These are phyloP conservation scores for Phlyctochytrium planicorne DNA, from an alignment of 192 early-diverging fungal genomes.

Conservation along the genomic window DNA sequence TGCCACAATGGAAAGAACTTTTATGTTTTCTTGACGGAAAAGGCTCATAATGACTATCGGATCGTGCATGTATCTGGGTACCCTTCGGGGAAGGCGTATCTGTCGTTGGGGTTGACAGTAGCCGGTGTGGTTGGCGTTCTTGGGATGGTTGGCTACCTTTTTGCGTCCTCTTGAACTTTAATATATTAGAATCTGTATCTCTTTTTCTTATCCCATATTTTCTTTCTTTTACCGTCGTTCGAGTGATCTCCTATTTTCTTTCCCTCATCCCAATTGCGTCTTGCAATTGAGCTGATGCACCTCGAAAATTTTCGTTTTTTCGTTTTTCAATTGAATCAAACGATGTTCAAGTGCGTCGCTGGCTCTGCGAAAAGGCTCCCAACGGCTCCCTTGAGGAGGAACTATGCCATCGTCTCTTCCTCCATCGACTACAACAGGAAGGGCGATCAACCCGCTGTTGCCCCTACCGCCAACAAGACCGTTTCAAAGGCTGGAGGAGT, in stretches of 20 bases:
- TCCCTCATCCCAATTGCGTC: too few relatives aligned
- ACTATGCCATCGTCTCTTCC: conserved; percentile 31
- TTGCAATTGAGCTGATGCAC: too few relatives aligned
- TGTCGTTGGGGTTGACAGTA: neutral
- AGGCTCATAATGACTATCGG: neutral
- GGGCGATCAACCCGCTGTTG: conserved; percentile 43
- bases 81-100: neutral
- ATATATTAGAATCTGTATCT: too few relatives aligned
- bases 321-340: too few relatives aligned
- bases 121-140: neutral
- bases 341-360: neutral
- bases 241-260: too few relatives aligned
- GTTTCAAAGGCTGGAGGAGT: conserved; percentile 37
- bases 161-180: neutral
- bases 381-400: conserved; percentile 5
- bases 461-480: conserved; percentile 34
- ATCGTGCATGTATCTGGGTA: neutral
- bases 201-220: too few relatives aligned
- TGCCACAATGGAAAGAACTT: neutral
- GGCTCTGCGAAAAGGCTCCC: conserved; percentile 3
- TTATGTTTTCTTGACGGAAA: neutral
- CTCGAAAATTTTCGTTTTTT: too few relatives aligned
- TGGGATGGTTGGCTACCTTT: neutral
- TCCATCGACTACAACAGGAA: conserved; percentile 37
- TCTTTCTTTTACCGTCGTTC: too few relatives aligned